Evolutionary conservation across 2,329 filamentous ascomycete genomes (phyloP).

Genomic region (Allantophomopsis lycopodina): DNA sequence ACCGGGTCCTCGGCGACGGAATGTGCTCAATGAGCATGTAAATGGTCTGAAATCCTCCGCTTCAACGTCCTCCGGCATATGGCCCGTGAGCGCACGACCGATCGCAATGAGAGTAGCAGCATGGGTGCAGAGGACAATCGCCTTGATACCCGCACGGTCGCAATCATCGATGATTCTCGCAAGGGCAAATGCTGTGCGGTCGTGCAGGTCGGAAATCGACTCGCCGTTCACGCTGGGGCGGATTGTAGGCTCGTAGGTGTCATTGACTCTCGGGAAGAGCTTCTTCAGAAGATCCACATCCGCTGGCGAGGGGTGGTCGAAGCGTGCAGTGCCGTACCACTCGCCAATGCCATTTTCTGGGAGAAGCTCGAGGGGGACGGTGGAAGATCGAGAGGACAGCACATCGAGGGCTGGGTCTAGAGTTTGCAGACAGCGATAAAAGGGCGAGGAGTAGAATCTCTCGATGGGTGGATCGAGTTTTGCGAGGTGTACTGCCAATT

Average conservation of each 20-base stretch:
- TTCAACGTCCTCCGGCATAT: slow-evolving; percentile 56
- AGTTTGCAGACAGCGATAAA: slow-evolving; percentile 80
- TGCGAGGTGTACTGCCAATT: slow-evolving; percentile 56
- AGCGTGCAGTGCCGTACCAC: slow-evolving; percentile 82
- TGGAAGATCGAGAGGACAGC: slow-evolving; percentile 18
- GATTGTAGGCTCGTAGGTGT: slow-evolving; percentile 51
- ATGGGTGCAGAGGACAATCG: slow-evolving; percentile 75
- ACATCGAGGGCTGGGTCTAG: slow-evolving; percentile 53
- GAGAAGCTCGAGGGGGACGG: slow-evolving; percentile 25
- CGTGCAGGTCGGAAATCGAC: slow-evolving; percentile 64
- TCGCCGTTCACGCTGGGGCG: slow-evolving; percentile 65
- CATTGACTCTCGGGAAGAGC: slow-evolving; percentile 47
- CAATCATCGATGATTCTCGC: slow-evolving; percentile 57
- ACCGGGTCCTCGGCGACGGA: slow-evolving; percentile 30
- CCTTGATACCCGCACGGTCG: slow-evolving; percentile 54
- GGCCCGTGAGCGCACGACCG: slow-evolving; percentile 68
- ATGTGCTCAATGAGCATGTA: slow-evolving; percentile 70
- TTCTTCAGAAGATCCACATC: slow-evolving; percentile 42
- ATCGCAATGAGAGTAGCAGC: slow-evolving; percentile 81
- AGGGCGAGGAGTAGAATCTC: slow-evolving; percentile 70
- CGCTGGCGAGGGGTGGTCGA: slow-evolving; percentile 73
- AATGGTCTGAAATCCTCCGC: slow-evolving; percentile 75
- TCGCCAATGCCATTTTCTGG: slow-evolving; percentile 55
- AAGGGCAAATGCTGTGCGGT: slow-evolving; percentile 60
- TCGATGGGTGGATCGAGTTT: slow-evolving; percentile 54